Evolutionary conservation across 2,329 filamentous ascomycete genomes (phyloP).

Genomic region (Aspergillus alliaceus): DNA sequence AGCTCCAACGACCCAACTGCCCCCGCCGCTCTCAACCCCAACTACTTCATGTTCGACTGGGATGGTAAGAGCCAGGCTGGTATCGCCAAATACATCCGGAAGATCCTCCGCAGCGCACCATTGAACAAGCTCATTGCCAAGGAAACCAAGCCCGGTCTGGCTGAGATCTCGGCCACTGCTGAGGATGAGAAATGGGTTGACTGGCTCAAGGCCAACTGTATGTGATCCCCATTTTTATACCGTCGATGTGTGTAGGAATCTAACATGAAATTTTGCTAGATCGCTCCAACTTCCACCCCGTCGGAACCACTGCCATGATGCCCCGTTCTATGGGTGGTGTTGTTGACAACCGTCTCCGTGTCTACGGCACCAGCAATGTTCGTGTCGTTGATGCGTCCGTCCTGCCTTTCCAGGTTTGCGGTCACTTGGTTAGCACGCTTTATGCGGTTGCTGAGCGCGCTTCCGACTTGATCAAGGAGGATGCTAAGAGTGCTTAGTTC

Average conservation of each 20-base stretch:
- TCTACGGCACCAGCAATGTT: slow-evolving; percentile 37
- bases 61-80: slow-evolving; percentile 9
- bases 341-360: slow-evolving; percentile 27
- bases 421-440: slow-evolving; percentile 30
- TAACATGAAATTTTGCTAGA: slow-evolving; percentile 8
- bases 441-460: slow-evolving; percentile 34
- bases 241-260: neutral
- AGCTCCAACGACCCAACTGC: slow-evolving; percentile 18
- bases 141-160: slow-evolving; percentile 24
- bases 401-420: slow-evolving; percentile 30
- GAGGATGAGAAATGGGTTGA: slow-evolving; percentile 21
- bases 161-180: slow-evolving; percentile 20
- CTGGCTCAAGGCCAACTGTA: slow-evolving; percentile 28
- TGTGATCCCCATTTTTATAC: slow-evolving; percentile 2
- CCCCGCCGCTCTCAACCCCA: slow-evolving; percentile 26
- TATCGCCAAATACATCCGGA: slow-evolving; percentile 18
- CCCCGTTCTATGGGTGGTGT: slow-evolving; percentile 34
- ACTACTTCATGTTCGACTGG: slow-evolving; percentile 28
- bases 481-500: neutral
- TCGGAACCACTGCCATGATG: slow-evolving; percentile 35
- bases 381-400: slow-evolving; percentile 36
- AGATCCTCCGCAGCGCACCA: slow-evolving; percentile 20
- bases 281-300: slow-evolving; percentile 32
- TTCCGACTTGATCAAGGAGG: slow-evolving; percentile 31
- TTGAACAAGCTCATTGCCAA: slow-evolving; percentile 21